Evolutionary conservation across 768 basidiomycete species (phyloP).

Genomic region (Clathrus columnatus): DNA sequence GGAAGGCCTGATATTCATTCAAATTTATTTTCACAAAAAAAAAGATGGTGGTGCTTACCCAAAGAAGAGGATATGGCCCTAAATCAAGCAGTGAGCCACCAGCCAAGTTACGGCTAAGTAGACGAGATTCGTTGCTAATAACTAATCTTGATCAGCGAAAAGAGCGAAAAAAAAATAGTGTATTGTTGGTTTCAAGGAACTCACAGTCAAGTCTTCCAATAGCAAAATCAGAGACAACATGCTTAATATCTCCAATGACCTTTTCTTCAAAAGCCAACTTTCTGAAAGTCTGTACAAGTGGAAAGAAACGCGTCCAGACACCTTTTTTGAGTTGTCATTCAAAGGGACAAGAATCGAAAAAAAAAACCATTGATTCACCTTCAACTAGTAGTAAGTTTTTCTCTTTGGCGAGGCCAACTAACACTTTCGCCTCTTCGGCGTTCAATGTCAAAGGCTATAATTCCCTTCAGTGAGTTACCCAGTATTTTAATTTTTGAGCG

Average conservation of each 20-base stretch:
- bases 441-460: conserved; percentile 15
- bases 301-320: conserved; percentile 18
- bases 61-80: conserved; percentile 16
- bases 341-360: neutral
- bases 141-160: neutral
- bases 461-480: no score
- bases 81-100: conserved; percentile 17
- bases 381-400: conserved; percentile 11
- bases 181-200: no score
- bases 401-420: conserved; percentile 12
- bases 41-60: conserved; percentile 6
- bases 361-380: neutral
- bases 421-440: conserved; percentile 9
- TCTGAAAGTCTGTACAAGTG: conserved; percentile 11
- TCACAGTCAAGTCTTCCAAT: conserved; percentile 4
- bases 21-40: neutral
- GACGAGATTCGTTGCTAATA: conserved; percentile 1
- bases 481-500: neutral
- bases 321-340: neutral
- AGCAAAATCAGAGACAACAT: conserved; percentile 14
- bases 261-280: conserved; percentile 10
- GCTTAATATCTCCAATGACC: conserved; percentile 12
- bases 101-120: conserved; percentile 13
- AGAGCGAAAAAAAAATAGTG: neutral
- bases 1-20: conserved; percentile 1